Evolutionary conservation across 345 rosid genomes (phyloP), one percentile per base, ranked within the genome.

Genomic region (Cochlearia excelsa): DNA sequence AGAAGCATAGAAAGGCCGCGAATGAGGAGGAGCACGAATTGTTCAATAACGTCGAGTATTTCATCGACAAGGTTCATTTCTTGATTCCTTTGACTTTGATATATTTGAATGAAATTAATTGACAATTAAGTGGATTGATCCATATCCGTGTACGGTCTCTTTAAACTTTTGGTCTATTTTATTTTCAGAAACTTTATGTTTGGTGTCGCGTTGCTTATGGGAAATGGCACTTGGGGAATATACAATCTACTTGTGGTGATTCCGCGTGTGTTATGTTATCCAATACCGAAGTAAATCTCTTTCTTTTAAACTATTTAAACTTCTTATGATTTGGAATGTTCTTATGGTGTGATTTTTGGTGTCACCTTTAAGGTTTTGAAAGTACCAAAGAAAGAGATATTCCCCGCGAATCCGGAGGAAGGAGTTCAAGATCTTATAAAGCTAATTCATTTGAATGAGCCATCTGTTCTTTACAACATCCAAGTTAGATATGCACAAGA

Each of bases 361-460:
- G 40, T 39, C 5, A 1, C 9, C 43, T 39, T 5, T 1, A 3
- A 39, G 43, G 43, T 39, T 39, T 10, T 39, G 43, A 74, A 81
- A 72, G 96, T 87, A 65, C 72, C 88, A 3, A 78, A 79, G 28
- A 80, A 68, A 51, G 86, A 87, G 44, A 91, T 94, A 66, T 81
- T 85, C 53, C 99, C 99, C 57, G 88, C 99, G 69, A 94, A 90
- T 74, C 96, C 99, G 3, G 88, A 87, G 41, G 88, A 82, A 75
- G 96, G 92, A 29, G 92, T 78, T 61, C 90, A 84, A 73, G 88
- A 94, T 71, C 96, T 94, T 64, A 75, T 82, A 66, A 94, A 85
- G 70, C 99, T 94, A 68, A 85, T 90, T 78, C 90, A 84, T 82
- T 70, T 94, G 76, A 94, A 94, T 55, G 99, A 94, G 65, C 99